A percentile compares a stretch with the other conserved stretches of the same genome.
These are phyloP conservation scores for Candida awuae DNA, from an alignment of 805 yeast species.

Conservation along the genomic window DNA sequence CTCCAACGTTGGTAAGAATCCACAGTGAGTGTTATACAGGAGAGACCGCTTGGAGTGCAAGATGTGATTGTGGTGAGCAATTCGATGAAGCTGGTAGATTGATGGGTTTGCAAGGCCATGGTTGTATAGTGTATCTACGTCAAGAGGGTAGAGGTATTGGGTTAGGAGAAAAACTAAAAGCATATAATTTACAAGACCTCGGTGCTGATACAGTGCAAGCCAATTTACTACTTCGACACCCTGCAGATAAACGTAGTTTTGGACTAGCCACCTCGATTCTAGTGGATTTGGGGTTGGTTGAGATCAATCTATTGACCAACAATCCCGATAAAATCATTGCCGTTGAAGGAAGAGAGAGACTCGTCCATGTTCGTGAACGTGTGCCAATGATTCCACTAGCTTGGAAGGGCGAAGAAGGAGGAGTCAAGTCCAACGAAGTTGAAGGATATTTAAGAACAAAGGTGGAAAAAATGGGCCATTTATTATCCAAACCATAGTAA, in stretches of 20 bases:
- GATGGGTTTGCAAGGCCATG: conserved; percentile 82
- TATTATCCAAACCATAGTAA: conserved; percentile 41
- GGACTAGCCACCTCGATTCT: conserved; percentile 90
- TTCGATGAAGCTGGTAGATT: conserved; percentile 94
- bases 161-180: conserved; percentile 93
- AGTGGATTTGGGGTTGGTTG: conserved; percentile 65
- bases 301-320: conserved; percentile 77
- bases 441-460: conserved; percentile 92
- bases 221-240: conserved; percentile 83
- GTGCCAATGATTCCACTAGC: conserved; percentile 97
- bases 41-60: conserved; percentile 97
- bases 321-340: conserved; percentile 95
- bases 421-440: conserved; percentile 77
- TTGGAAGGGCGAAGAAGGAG: conserved; percentile 58
- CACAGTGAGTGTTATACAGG: conserved; percentile 99
- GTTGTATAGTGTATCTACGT: conserved; percentile 89
- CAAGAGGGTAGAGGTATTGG: conserved; percentile 99
- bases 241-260: conserved; percentile 95
- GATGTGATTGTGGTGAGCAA: conserved; percentile 99
- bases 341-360: conserved; percentile 77
- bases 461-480: conserved; percentile 95
- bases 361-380: conserved; percentile 72
- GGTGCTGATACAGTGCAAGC: conserved; percentile 99
- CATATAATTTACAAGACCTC: conserved; percentile 91
- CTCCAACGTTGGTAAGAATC: conserved; percentile 68